Base-by-base conservation (phyloP, 305 asterid genomes). In the Fraxinus latifolia region DNA sequence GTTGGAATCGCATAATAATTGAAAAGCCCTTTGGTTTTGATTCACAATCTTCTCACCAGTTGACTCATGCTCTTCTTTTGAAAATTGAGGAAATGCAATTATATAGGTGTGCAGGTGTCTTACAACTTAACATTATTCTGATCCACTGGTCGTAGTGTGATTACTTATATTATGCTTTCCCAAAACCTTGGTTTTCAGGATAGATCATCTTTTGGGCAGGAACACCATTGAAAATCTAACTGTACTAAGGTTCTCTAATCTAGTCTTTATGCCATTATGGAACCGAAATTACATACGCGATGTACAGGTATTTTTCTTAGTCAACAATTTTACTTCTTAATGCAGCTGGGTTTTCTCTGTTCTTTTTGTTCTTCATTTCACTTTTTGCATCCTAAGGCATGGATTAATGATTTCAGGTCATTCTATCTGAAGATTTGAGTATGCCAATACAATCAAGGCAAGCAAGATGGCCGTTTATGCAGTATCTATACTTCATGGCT, bases 121-220 rank as follows among this genome's bases (percentile, higher is more conserved):
- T 55, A 50, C 15, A 55, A 50, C 21, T 73, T 21, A 42, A 68
- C 79, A 9, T 39, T 81, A 76, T 21, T 82, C 50, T 62, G 25
- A 29, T 39, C 68, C 31, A 31, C 36, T 31, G 11, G 39, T 25
- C 50, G 14, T 76, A 8, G 6, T 58, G 33, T 74, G 65, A 39
- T 72, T 73, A 7, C 8, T 78, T 11, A 62, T 42, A 25, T 76
- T 53, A 2, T 60, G 7, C 12, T 33, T 7, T 67, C 65, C 71
- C 34, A 0, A 5, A 34, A 74, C 74, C 25, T 55, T 77, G 60
- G 76, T 78, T 74, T 84, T 80, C 89, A 89, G 92, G 87, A 89
- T 87, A 81, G 92, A 89, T 82, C 90, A 89, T 83, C 92, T 89
- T 81, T 73, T 89, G 83, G 92, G 90, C 58, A 87, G 92, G 90